These are phyloP conservation scores for Stropharia rugosoannulata DNA, from an alignment of 768 basidiomycete genomes.

Conservation along the genomic window DNA sequence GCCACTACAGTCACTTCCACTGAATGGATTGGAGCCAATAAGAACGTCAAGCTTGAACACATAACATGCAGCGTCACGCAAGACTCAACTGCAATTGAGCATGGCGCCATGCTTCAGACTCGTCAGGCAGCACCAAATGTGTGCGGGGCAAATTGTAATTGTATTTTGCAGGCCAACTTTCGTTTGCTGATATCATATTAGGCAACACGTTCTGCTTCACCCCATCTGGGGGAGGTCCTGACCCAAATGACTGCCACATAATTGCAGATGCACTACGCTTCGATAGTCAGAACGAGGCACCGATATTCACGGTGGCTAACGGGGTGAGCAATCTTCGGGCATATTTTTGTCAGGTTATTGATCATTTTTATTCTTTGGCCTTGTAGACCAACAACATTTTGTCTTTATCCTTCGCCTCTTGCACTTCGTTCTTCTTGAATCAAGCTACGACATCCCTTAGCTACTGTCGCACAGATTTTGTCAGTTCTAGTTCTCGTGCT, in stretches of 20 bases:
- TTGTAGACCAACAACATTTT: conserved; percentile 30
- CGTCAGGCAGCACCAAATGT: conserved; percentile 32
- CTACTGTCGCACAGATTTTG: conserved; percentile 48
- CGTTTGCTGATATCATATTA: conserved; percentile 3
- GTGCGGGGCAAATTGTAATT: conserved; percentile 39
- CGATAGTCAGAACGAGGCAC: conserved; percentile 37
- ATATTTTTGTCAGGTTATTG: background rate
- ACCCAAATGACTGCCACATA: conserved; percentile 46
- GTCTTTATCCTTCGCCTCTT: conserved; percentile 37
- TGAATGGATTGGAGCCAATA: conserved; percentile 33
- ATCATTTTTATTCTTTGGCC: background rate
- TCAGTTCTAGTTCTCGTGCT: conserved; percentile 20
- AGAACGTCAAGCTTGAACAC: conserved; percentile 37
- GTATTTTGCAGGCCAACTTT: background rate
- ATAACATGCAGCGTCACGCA: conserved; percentile 14
- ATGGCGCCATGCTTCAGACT: conserved; percentile 14
- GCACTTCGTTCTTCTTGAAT: conserved; percentile 47
- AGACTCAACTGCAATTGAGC: conserved; percentile 1
- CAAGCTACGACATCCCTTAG: conserved; percentile 34
- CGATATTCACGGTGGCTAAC: conserved; percentile 8
- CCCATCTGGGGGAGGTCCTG: conserved; percentile 43
- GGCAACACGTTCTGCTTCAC: conserved; percentile 44
- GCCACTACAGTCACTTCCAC: conserved; percentile 12
- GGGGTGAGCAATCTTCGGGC: conserved; percentile 1
- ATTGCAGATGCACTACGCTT: conserved; percentile 49